phyloP scores from a whole-genome alignment of 2,329 filamentous ascomycete genomes.

The Aphanoascus verrucosus region DNA sequence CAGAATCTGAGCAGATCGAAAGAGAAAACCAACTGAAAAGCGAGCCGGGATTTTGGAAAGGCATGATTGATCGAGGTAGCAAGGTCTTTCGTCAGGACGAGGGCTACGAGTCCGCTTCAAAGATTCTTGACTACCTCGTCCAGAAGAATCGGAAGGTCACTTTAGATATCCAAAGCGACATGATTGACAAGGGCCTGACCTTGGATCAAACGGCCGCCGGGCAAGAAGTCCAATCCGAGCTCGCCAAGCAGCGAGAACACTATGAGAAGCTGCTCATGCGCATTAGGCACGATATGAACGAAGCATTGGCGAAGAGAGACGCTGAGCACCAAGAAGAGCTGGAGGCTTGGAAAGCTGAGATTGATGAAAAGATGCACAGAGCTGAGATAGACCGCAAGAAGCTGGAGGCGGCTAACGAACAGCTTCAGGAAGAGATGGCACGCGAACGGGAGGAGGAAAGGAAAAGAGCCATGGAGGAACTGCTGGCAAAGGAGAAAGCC shows the following conservation, averaged over 20 bases:
- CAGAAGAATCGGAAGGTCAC: background rate
- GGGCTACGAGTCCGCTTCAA: background rate
- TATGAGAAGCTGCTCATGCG: background rate
- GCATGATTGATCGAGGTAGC: background rate
- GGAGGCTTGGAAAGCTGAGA: slow-evolving; percentile 3
- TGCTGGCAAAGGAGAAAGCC: no score
- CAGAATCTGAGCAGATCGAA: background rate
- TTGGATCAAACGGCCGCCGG: background rate
- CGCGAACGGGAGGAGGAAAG: no score
- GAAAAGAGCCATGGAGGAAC: no score
- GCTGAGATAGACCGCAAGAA: slow-evolving; percentile 3
- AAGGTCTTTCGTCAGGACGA: background rate
- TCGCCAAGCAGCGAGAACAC: background rate
- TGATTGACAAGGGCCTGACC: background rate
- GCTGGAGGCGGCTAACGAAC: no score
- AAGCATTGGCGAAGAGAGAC: background rate
- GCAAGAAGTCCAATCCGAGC: background rate
- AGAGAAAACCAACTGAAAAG: background rate
- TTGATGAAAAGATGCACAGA: slow-evolving; percentile 7
- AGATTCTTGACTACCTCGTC: background rate
- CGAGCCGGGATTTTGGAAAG: background rate
- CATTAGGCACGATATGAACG: background rate
- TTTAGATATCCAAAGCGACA: background rate
- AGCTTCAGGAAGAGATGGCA: no score
- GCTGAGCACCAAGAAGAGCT: background rate